phyloP scores from a whole-genome alignment of 1,139 yeast species.

The Yamadazyma aaseri region DNA sequence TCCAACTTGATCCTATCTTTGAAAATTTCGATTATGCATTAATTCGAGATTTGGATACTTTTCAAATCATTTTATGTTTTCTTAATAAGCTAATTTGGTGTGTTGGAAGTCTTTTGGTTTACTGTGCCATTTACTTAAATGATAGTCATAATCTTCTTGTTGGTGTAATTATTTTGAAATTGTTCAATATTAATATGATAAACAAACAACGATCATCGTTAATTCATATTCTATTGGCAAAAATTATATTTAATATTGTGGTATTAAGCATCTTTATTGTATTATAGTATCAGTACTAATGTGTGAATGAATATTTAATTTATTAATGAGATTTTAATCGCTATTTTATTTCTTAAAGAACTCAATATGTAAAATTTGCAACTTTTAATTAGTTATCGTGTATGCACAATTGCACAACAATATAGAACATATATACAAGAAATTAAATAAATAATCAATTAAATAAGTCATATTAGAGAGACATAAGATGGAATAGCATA shows the following conservation, averaged over 20 bases:
- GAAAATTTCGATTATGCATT: conserved; percentile 13
- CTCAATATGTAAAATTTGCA: conserved; percentile 1
- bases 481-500: too few relatives aligned
- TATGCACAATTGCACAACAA: conserved; percentile 1
- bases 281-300: conserved; percentile 6
- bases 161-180: conserved; percentile 12
- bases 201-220: conserved; percentile 8
- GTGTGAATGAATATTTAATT: too few relatives aligned
- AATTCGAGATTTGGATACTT: conserved; percentile 9
- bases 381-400: not conserved
- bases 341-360: too few relatives aligned
- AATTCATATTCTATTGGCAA: conserved; percentile 7
- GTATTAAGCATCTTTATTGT: conserved; percentile 13
- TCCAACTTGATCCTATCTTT: conserved; percentile 18
- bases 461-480: too few relatives aligned
- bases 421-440: too few relatives aligned
- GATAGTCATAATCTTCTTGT: conserved; percentile 5
- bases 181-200: conserved; percentile 17
- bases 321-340: too few relatives aligned
- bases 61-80: conserved; percentile 10
- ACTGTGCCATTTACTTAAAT: conserved; percentile 10
- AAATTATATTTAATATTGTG: conserved; percentile 9
- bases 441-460: too few relatives aligned
- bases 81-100: conserved; percentile 12
- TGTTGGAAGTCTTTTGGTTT: conserved; percentile 11